Percentiles rank a stretch among this genome's conserved stretches.
phyloP scores from a whole-genome alignment of 2,329 filamentous ascomycete species.

The Ramularia collo-cygni region DNA sequence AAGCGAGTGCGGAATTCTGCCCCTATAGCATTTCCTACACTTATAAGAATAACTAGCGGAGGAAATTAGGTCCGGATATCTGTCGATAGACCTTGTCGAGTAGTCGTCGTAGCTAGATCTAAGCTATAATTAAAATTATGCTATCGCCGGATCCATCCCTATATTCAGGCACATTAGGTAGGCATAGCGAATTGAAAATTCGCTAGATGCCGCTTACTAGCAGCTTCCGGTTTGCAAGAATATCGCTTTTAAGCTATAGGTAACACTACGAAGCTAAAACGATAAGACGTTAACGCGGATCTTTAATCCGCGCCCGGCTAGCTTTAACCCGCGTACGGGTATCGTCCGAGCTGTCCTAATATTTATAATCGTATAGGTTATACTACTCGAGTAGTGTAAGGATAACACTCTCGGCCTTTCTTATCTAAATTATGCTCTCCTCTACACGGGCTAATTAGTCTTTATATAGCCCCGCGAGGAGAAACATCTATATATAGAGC shows the following conservation, averaged over 20 bases:
- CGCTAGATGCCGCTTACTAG: slow-evolving; percentile 61
- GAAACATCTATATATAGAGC: slow-evolving; percentile 74
- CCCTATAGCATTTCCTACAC: slow-evolving; percentile 26
- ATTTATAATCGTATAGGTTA: slow-evolving; percentile 34
- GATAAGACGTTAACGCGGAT: slow-evolving; percentile 35
- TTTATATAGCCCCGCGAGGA: slow-evolving; percentile 81
- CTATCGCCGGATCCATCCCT: slow-evolving; percentile 31
- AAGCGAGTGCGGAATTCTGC: slow-evolving; percentile 36
- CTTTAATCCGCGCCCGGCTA: slow-evolving; percentile 24
- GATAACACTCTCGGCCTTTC: slow-evolving; percentile 51
- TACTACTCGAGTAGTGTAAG: slow-evolving; percentile 71
- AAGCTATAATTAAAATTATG: slow-evolving; percentile 53
- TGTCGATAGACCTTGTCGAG: slow-evolving; percentile 51
- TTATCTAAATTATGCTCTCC: slow-evolving; percentile 72
- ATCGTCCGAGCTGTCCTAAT: slow-evolving; percentile 31
- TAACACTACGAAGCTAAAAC: slow-evolving; percentile 84
- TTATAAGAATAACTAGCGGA: slow-evolving; percentile 15
- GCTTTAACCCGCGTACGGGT: slow-evolving; percentile 27
- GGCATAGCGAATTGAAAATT: slow-evolving; percentile 56
- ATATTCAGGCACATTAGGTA: slow-evolving; percentile 47
- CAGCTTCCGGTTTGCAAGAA: slow-evolving; percentile 85
- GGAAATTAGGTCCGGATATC: slow-evolving; percentile 40
- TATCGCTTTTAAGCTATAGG: slow-evolving; percentile 87
- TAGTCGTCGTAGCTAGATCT: slow-evolving; percentile 53
- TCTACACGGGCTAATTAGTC: slow-evolving; percentile 80